These are phyloP conservation scores for Capsicum rhomboideum DNA, from an alignment of 257 asterid genomes.

Conservation along the genomic window DNA sequence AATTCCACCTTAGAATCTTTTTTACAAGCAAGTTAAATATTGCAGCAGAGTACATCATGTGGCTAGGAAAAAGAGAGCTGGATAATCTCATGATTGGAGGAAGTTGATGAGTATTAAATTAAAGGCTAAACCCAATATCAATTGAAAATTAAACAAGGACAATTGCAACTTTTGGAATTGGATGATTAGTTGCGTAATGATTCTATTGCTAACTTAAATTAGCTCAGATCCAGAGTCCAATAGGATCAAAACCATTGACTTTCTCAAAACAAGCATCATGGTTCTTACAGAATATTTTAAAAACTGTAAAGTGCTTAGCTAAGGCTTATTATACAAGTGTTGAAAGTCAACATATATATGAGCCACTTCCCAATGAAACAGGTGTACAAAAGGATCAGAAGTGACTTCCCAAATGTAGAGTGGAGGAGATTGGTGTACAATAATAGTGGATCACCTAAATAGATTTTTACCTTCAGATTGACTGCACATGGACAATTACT, in stretches of 20 bases:
- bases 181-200: not conserved
- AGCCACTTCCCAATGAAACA: no score
- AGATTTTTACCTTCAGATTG: no score
- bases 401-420: no score
- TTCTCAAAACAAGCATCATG: no score
- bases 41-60: not conserved
- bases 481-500: no score
- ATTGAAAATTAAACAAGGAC: not conserved
- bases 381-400: no score
- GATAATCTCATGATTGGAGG: not conserved
- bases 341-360: no score
- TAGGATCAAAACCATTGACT: not conserved
- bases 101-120: not conserved
- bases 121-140: not conserved
- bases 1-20: not conserved
- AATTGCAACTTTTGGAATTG: not conserved
- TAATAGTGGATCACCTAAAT: no score
- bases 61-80: not conserved
- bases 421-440: no score
- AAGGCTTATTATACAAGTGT: no score
- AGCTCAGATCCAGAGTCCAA: not conserved
- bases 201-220: not conserved
- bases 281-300: no score
- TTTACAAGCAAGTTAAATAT: not conserved
- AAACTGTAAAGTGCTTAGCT: no score